Base-by-base conservation (phyloP, 2,329 filamentous ascomycete species). In the Fonsecaea multimorphosa region DNA sequence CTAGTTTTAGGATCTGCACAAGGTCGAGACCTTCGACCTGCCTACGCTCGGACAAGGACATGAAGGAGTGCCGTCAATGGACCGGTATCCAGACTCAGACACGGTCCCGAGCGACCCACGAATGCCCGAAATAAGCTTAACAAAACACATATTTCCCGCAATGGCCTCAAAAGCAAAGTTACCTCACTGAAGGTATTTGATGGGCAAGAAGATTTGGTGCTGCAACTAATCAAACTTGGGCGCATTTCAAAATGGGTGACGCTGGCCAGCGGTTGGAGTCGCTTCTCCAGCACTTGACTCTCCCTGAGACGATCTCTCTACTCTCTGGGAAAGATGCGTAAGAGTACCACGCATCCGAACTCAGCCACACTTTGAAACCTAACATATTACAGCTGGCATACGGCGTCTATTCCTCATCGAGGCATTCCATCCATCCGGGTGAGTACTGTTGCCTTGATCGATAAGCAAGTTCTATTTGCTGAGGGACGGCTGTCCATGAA, bases 241-340 rank as follows among this genome's bases (percentile, higher is more conserved):
- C 19, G 49, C 27, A 5, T 52, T 19, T 29, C 49, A 19, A 24
- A 27, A 52, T 52, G 49, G 49, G 49, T 52, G 49, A 52, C 19
- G 22, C 49, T 27, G 27, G 27, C 49, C 49, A 52, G 8, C 49
- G 49, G 49, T 27, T 52, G 49, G 49, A 52, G 11, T 52, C 49
- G 27, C 27, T 52, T 52, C 49, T 52, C 49, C 49, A 52, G n/a
- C 49, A 52, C n/a, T 52, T 52, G 49, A 52, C 49, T 27, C 49
- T 52, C 5, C 49, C 49, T 31, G 49, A 52, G 27, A 52, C 49
- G 49, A 52, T 52, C 49, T 52, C 49, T n/a, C 49, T 52, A 31
- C 49, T 52, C 22, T 52, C 49, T 27, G 49, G 49, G 49, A 52
- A 52, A 52, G 49, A 52, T 27, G 19, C 49, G 49, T 52, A 52